These are phyloP conservation scores for Exophiala spinifera DNA, from an alignment of 2,329 filamentous ascomycete genomes.

Conservation along the genomic window DNA sequence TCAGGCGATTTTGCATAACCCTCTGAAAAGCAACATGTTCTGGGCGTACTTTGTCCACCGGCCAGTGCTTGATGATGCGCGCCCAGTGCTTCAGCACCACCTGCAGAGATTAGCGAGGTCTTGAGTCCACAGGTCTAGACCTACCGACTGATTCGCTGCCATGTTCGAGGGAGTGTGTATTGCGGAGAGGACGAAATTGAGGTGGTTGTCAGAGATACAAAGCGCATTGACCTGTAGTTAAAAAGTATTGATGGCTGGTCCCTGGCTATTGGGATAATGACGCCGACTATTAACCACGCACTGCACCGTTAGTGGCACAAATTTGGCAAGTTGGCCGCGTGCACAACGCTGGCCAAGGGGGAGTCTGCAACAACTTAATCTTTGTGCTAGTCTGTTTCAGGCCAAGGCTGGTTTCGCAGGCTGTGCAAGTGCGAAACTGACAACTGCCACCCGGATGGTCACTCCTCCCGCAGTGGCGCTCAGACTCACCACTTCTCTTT, in stretches of 20 bases:
- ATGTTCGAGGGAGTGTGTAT: conserved; percentile 12
- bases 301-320: too few species aligned
- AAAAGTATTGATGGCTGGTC: neutral
- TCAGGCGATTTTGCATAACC: conserved; percentile 27
- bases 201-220: conserved; percentile 13
- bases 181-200: neutral
- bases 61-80: conserved; percentile 45
- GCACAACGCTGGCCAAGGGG: too few species aligned
- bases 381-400: conserved; percentile 1
- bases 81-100: conserved; percentile 39
- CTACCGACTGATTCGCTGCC: conserved; percentile 33
- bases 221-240: conserved; percentile 1
- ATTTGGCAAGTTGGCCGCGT: too few species aligned
- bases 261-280: neutral
- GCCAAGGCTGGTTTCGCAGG: neutral
- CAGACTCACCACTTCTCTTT: neutral
- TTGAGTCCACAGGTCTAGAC: conserved; percentile 2
- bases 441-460: too few species aligned
- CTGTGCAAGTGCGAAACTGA: neutral
- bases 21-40: conserved; percentile 45
- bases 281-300: neutral
- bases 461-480: conserved; percentile 1
- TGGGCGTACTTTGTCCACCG: conserved; percentile 43
- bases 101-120: conserved; percentile 15
- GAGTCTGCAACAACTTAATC: too few species aligned